Base-by-base conservation (phyloP, 2,329 filamentous ascomycete species). In the Colletotrichum orchidophilum region DNA sequence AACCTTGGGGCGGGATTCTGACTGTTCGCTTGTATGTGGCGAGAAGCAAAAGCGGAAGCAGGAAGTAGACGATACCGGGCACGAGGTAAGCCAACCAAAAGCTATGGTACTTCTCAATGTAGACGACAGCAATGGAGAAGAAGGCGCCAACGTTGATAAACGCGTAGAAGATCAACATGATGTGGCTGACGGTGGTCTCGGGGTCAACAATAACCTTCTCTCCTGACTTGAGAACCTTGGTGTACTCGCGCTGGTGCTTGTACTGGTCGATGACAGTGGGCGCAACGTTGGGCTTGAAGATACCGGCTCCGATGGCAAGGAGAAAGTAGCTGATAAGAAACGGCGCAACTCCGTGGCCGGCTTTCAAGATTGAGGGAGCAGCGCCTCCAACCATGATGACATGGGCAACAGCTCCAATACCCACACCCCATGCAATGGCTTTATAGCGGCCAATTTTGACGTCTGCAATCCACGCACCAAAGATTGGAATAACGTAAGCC, bases 271-370 rank as follows among this genome's bases (percentile, higher is more conserved):
- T 88, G 31, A 93, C 86, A 21, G 92, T 81, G 0, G 91, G 90
- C 0, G 90, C 89, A 46, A 95, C 90, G 73, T 94, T 94, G 49
- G 91, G 83, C 83, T 95, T 95, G 85, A 94, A 94, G 80, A 85
- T 84, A 72, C 82, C 92, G 8, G 92, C 92, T 59, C 92, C 92
- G 12, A 94, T 76, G 5, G 84, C 79, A 6, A 86, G 78, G 26
- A 85, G 81, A 74, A 86, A 87, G 63, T 87, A 81, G 5, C 91
- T 91, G 76, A 94, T 87, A 75, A 94, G 88, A 66, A 85, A 84
- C 27, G 89, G 89, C 1, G 85, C 83, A 72, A 87, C 84, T 60
- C 86, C 83, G 8, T 82, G 81, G 49, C 84, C 85, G 46, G 80
- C 81, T 24, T 80, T 81, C 26, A 87, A 79, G 3, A 87, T 81